Evolutionary conservation across 2,329 filamentous ascomycete genomes (phyloP), one percentile per base, ranked within the genome.

Genomic region (Sarocladiaceae sp.): DNA sequence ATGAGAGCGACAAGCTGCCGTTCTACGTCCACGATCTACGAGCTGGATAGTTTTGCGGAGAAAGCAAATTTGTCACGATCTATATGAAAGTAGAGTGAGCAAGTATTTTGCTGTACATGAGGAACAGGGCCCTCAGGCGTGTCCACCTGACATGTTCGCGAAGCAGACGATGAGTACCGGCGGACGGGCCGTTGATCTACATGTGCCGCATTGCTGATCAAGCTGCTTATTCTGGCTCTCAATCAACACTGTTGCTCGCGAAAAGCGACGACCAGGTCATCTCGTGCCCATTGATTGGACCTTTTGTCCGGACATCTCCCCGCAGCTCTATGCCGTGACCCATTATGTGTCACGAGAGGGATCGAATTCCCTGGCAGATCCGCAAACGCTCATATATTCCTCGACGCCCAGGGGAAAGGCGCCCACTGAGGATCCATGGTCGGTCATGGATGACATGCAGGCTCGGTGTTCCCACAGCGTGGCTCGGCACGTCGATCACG

Each of bases 1-100:
- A 85, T 59, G 84, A 89, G 65, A 82, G 78, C 22, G 76, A 80
- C 44, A 80, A 80, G 54, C 69, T 90, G 60, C 78, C 86, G n/a
- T 82, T 80, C 59, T 71, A 76, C 42, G 71, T 83, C 6, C 70
- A 79, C 26, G 80, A 84, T 59, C 61, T 83, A 52, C 72, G 80
- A 33, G 57, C 55, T 22, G 6, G 11, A 28, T 48, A n/a, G n/a
- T n/a, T n/a, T n/a, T n/a, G n/a, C n/a, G n/a, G n/a, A n/a, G n/a
- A n/a, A n/a, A n/a, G n/a, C n/a, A n/a, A n/a, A n/a, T n/a, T n/a
- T n/a, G n/a, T n/a, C n/a, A n/a, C n/a, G n/a, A n/a, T n/a, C n/a
- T n/a, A n/a, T n/a, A n/a, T n/a, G n/a, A n/a, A n/a, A n/a, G n/a
- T n/a, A n/a, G n/a, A n/a, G n/a, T n/a, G n/a, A n/a, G n/a, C n/a